Evolutionary conservation across 257 asterid species (phyloP), one percentile per base, ranked within the genome.

Genomic region (Ophiorrhiza pumila): DNA sequence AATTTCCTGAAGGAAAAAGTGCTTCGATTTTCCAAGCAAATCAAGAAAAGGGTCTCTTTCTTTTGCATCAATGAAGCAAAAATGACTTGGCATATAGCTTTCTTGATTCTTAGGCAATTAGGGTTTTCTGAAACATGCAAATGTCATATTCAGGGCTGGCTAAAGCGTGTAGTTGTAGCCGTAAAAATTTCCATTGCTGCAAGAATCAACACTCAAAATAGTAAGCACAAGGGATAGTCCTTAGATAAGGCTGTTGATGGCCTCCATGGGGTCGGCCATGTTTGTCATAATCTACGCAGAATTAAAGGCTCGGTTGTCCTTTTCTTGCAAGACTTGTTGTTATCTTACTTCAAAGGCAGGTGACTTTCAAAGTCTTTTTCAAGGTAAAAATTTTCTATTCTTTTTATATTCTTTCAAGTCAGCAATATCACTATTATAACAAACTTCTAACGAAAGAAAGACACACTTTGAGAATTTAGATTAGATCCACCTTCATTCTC

Each of bases 281-380:
- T 10, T 12, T n/a, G 66, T 69, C 75, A 49, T 32, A 70, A 31
- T 53, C 68, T 52, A 43, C 56, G 25, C 50, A 68, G 74, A 66
- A 77, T 45, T 57, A 13, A 56, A 45, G 73, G 34, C 45, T 18
- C 17, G 35, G 56, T 7, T 63, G 79, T 68, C 71, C 65, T 68
- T 78, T 74, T 69, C 73, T 78, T 68, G 75, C 35, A 68, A 67
- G 78, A 59, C 66, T 78, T 67, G 23, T 46, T 66, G 52, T 66
- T 71, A 59, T 29, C 66, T 73, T 73, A 41, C 72, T 73, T 68
- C 62, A 35, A 65, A 45, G 65, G 65, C 56, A 58, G 35, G 55
- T 13, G 65, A 72, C 74, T 42, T 67, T 46, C 63, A 35, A 72
- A 67, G 43, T 62, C 72, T 32, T 34, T 75, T 71, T 71, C 69